A percentile compares a stretch with the other conserved stretches of the same genome.
Conservation (phyloP, 805 yeast genomes). For the Lachancea sp. region DNA sequence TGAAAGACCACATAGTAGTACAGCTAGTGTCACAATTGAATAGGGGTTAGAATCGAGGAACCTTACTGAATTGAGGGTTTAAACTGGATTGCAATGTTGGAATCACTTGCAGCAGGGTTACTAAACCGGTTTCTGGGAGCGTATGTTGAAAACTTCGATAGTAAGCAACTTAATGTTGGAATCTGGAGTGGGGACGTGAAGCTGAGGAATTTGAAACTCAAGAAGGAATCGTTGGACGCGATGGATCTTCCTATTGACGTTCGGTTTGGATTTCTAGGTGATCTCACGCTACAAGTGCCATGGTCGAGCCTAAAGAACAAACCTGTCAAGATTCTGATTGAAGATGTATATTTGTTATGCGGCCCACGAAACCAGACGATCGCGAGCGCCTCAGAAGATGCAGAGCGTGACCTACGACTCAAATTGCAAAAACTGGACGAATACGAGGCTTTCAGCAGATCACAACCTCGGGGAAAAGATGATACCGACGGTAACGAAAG, state of each 20-base stretch:
- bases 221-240: conserved; percentile 83
- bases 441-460: conserved; percentile 47
- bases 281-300: conserved; percentile 84
- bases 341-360: conserved; percentile 80
- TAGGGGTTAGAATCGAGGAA: too few species aligned
- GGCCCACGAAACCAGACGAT: conserved; percentile 57
- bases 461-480: conserved; percentile 32
- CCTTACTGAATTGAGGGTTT: too few species aligned
- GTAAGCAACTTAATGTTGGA: conserved; percentile 90
- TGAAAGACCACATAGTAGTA: too few species aligned
- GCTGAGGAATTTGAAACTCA: conserved; percentile 65
- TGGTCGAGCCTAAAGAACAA: conserved; percentile 92
- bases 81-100: background rate
- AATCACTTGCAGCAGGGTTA: conserved; percentile 22
- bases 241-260: conserved; percentile 83
- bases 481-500: conserved; percentile 57
- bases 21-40: too few species aligned
- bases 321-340: conserved; percentile 82
- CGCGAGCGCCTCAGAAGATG: conserved; percentile 54
- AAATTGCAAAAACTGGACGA: conserved; percentile 64
- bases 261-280: conserved; percentile 83
- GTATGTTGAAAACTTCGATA: conserved; percentile 91
- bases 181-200: conserved; percentile 98
- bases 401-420: conserved; percentile 55
- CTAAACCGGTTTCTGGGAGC: conserved; percentile 33